Evolutionary conservation across 768 basidiomycete genomes (phyloP).

Genomic region (Amanita rubescens): DNA sequence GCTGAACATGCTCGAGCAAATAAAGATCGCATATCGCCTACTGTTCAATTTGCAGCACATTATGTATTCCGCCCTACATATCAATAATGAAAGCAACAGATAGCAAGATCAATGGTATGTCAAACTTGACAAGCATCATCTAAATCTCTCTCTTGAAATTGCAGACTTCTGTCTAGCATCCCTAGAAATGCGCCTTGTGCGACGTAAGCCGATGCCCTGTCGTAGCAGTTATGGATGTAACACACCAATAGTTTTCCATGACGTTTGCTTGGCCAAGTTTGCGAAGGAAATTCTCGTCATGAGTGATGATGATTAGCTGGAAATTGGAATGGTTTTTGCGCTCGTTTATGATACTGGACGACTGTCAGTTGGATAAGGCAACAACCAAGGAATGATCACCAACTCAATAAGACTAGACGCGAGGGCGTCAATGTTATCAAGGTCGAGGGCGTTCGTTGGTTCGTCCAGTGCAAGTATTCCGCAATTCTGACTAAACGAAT

Average conservation of each 20-base stretch:
- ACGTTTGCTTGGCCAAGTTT: conserved; percentile 86
- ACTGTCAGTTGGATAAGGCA: conserved; percentile 8
- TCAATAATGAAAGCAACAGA: neutral
- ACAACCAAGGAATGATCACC: conserved; percentile 22
- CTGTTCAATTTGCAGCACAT: too few relatives aligned
- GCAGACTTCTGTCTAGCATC: conserved; percentile 69
- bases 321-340: conserved; percentile 86
- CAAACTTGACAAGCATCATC: conserved; percentile 27
- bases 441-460: conserved; percentile 95
- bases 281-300: conserved; percentile 91
- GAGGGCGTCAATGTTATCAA: conserved; percentile 92
- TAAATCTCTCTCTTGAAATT: conserved; percentile 63
- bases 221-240: conserved; percentile 6
- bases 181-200: conserved; percentile 70
- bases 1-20: too few relatives aligned
- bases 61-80: too few relatives aligned
- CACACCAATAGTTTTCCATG: conserved; percentile 94
- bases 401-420: conserved; percentile 90
- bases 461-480: conserved; percentile 97
- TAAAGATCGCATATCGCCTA: too few relatives aligned
- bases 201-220: conserved; percentile 1
- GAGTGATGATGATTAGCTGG: conserved; percentile 95
- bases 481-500: conserved; percentile 96
- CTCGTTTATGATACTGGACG: conserved; percentile 82
- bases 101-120: neutral